A percentile compares a stretch with the other conserved stretches of the same genome.
Conservation (phyloP, 257 asterid genomes). For the Solanum clarkiae region DNA sequence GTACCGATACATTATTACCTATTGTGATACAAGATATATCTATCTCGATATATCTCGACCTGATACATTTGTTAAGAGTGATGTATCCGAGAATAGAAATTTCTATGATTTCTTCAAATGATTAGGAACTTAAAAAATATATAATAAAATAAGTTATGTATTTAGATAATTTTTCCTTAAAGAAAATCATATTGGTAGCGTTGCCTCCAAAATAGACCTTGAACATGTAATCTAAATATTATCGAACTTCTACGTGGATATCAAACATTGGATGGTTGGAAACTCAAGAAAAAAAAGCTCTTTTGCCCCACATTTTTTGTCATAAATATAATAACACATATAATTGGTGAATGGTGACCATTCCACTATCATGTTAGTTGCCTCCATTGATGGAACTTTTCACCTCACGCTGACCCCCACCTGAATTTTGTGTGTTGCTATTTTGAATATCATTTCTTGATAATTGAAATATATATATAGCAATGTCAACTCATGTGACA, state of each 20-base stretch:
- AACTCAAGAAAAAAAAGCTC: background rate
- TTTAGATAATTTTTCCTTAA: no score
- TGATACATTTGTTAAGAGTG: no score
- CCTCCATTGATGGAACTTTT: constrained; percentile 19
- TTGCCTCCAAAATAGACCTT: no score
- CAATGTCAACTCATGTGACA: background rate
- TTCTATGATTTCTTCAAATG: no score
- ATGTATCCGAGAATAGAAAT: no score
- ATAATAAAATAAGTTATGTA: no score
- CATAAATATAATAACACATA: background rate
- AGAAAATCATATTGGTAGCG: no score
- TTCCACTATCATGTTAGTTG: constrained; percentile 32
- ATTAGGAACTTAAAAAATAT: no score
- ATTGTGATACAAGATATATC: no score
- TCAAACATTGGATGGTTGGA: rapidly evolving
- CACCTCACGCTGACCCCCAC: constrained; percentile 9
- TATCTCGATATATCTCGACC: no score
- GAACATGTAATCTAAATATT: background rate
- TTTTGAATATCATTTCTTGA: background rate
- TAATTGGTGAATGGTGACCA: constrained; percentile 1
- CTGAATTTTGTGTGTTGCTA: constrained; percentile 2
- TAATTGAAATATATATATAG: background rate
- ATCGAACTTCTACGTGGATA: no score
- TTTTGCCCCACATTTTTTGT: constrained; percentile 12
- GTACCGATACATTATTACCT: no score